Base-by-base conservation (phyloP, 2,329 filamentous ascomycete genomes). In the Cladobotryum protrusum region DNA sequence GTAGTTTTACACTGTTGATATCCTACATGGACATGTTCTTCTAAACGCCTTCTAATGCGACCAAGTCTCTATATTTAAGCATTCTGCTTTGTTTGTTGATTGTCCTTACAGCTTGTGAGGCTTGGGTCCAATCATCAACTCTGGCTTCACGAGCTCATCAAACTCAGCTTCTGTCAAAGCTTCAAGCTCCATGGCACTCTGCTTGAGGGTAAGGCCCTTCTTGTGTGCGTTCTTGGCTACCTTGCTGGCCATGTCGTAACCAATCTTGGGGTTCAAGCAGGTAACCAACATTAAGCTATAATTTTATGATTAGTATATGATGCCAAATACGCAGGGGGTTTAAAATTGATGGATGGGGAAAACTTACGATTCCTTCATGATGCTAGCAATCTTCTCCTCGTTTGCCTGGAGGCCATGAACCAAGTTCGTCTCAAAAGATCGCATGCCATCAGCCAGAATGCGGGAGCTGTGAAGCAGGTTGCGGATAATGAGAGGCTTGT, bases 151-250 rank as follows among this genome's bases (percentile, higher is more conserved):
- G 57, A 95, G 78, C 59, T 82, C 78, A 71, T 96, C 90, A 66
- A 97, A 97, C 66, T 96, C 91, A 64, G 87, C 88, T 65, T 85
- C 83, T 57, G 84, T 92, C 59, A 97, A 76, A 42, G 90, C 92
- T 60, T 96, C 81, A 58, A 99, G 81, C 77, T 97, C 89, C 78
- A 97, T 83, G 17, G 93, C 92, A 63, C 87, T 92, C 74, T 95
- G 75, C 79, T 96, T 96, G 52, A 99, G 81, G 19, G 90, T 96
- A 46, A 92, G 73, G 33, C 90, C 90, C 82, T 97, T 97, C 82
- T 96, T 96, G 77, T 99, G 93, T 14, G 93, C 93, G 66, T 99
- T 95, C 85, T 96, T 96, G 64, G 91, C 91, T 19, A 96, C 91
- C 78, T 95, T 95, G 72, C 85, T 90, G 47, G 91, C 91, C 88